Evolutionary conservation across 805 yeast species (phyloP), one percentile per base, ranked within the genome.

Genomic region (Hanseniaspora jakobsenii): DNA sequence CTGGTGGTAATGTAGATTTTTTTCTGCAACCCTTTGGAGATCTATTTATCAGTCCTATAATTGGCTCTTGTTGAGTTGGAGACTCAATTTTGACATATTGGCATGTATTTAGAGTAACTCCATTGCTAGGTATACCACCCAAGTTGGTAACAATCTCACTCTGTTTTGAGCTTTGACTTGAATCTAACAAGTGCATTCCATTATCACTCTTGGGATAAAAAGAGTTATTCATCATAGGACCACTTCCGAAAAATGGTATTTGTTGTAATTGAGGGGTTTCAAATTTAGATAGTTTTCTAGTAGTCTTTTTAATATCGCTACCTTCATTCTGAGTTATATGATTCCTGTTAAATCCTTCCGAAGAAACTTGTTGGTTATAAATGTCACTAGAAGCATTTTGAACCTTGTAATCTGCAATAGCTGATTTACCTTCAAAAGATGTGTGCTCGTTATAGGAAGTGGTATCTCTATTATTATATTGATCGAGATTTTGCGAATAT

Each of bases 1-100:
- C 96, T 3, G 91, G 85, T 17, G 95, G 95, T 24, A 87, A 60
- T 8, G 86, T 73, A 1, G 91, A 48, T 48, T 44, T 32, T 41
- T 38, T 41, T 46, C 50, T 30, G 36, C 46, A 18, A 40, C 51
- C 39, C 26, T 44, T 45, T 19, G 50, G 50, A 31, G 48, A 45
- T 39, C 43, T 45, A 14, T 45, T 45, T 22, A 45, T 45, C 24
- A 45, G 36, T 14, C 48, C 48, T 12, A 45, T 45, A 7, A 39
- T 14, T 17, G 46, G 46, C 12, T 35, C 26, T 13, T 42, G 39
- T 42, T 42, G 46, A 26, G 46, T 17, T 10, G 46, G 46, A 12
- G 36, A 28, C 9, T 34, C 26, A 16, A 42, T 42, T 30, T 42
- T 42, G 10, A 42, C 39, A 17, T 34, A 35, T 32, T 42, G 46